phyloP scores from a whole-genome alignment of 352 stramenopile species.

The Pythium inflatum region DNA sequence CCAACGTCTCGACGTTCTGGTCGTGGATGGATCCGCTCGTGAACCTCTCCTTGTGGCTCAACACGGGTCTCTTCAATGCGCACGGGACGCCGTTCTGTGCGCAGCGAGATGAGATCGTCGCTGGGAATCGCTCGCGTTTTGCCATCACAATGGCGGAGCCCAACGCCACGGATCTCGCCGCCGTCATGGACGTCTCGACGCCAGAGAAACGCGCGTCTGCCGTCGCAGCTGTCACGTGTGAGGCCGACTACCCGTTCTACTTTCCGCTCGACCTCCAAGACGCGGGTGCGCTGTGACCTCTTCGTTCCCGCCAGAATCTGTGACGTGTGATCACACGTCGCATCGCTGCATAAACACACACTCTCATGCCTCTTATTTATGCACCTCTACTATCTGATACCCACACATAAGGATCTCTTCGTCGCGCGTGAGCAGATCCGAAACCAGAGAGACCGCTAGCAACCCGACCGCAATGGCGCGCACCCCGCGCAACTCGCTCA shows the following conservation, averaged over 20 bases:
- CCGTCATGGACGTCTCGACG: not conserved
- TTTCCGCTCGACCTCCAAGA: not conserved
- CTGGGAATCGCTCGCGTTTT: not conserved
- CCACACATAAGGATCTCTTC: not conserved
- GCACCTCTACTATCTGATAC: not conserved
- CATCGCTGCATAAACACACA: not conserved
- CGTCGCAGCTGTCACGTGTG: not conserved
- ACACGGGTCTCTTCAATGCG: not conserved
- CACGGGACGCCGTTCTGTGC: not conserved
- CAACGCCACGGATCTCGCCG: not conserved
- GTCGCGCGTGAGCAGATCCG: no score
- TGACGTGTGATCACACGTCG: slow-evolving; percentile 1
- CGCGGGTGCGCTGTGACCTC: no score
- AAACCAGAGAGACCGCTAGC: no score
- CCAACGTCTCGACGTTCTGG: slow-evolving; percentile 1
- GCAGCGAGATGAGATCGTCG: not conserved
- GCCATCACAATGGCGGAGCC: not conserved
- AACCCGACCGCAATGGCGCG: slow-evolving; percentile 18
- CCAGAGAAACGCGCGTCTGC: not conserved
- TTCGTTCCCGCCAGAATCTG: no score
- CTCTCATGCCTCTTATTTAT: not conserved
- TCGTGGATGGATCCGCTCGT: slow-evolving; percentile 2
- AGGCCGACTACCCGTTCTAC: not conserved
- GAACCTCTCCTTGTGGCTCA: not conserved
- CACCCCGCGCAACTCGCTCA: slow-evolving; percentile 72